Evolutionary conservation across 805 yeast species (phyloP), one percentile per base, ranked within the genome.

Genomic region (Zygotorulaspora danielsina): DNA sequence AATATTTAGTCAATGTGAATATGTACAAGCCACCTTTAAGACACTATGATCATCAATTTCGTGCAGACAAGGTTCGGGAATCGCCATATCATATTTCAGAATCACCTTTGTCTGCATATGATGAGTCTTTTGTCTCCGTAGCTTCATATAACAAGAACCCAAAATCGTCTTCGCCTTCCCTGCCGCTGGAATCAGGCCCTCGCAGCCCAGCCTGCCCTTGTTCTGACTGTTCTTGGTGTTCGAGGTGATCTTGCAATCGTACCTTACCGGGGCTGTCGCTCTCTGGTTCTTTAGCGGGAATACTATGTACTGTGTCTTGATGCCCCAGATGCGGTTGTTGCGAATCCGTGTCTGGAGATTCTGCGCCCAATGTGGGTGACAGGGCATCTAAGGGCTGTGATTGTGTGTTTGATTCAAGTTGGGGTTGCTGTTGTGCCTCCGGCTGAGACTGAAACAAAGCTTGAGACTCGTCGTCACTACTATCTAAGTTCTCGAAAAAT

Each of bases 401-500:
- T 31, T 30, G 34, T 25, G 15, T 30, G 10, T 21, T 7, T 7
- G 7, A 8, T 21, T 21, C 9, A 21, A 10, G 7, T 21, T 21
- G 9, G 9, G 10, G 34, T 24, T 38, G 32, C 15, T 12, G 31
- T 16, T 10, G 20, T 3, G 31, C n/a, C 19, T 2, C 24, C 4
- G 24, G 7, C 9, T 32, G 34, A n/a, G 22, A 16, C 16, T 32
- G 24, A 13, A 9, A n/a, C 19, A 15, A 17, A 6, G 33, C n/a
- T 12, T 39, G 51, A 12, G 53, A 59, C 5, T 60, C 68, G 6
- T 49, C 57, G 15, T 51, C 55, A 19, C 65, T 50, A 30, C 56
- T 52, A n/a, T 49, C 62, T 37, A 61, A 45, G 22, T 51, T 53
- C 10, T 51, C 64, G 42, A 65, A 64, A 24, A 57, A 51, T 7